Evolutionary conservation across 2,329 filamentous ascomycete genomes (phyloP).

Genomic region (Chrysoporthe austroafricana): DNA sequence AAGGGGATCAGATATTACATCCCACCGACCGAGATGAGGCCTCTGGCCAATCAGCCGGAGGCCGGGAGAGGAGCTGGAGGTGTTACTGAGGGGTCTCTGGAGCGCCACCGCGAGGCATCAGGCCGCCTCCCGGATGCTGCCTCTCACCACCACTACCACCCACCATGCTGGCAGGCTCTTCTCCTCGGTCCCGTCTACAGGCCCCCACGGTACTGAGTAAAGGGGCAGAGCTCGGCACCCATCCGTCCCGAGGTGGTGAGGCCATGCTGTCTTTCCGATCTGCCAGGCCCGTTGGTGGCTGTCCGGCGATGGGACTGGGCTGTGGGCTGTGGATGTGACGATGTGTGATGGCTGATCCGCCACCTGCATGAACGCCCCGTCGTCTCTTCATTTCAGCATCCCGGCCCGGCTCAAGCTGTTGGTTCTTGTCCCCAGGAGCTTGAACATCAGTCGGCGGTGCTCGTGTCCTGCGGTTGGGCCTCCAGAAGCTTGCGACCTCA

Average conservation of each 20-base stretch:
- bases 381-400: neutral
- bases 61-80: too few species aligned
- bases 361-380: conserved; percentile 14
- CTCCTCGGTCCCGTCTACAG: neutral
- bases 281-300: neutral
- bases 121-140: too few species aligned
- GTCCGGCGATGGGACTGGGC: neutral
- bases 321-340: conserved; percentile 18
- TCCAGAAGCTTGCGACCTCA: neutral
- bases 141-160: too few species aligned
- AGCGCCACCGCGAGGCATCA: neutral
- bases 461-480: neutral
- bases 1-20: neutral
- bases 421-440: too few species aligned
- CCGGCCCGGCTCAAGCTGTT: neutral
- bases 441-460: too few species aligned
- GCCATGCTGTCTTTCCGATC: conserved; percentile 2
- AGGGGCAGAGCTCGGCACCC: too few species aligned
- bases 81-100: neutral
- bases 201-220: neutral
- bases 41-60: neutral
- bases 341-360: conserved; percentile 17
- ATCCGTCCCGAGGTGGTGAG: too few species aligned
- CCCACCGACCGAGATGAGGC: neutral
- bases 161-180: too few species aligned